A percentile compares a stretch with the other conserved stretches of the same genome.
Conservation (phyloP, 2,329 filamentous ascomycete species). For the Paracoccidioides lutzii region DNA sequence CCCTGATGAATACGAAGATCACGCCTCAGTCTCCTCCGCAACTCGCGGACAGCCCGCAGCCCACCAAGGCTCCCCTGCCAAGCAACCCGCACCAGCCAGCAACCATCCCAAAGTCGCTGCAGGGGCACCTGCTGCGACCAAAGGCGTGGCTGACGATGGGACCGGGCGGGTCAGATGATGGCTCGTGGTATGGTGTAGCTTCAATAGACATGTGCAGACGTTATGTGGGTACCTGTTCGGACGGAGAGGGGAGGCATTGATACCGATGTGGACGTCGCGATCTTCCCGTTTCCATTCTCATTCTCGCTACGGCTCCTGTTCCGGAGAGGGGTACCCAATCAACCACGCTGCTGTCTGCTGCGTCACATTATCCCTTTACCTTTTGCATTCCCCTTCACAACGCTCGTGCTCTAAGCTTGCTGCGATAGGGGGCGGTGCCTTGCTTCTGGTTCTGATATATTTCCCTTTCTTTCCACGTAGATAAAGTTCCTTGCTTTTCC, state of each 20-base stretch:
- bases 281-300: not conserved
- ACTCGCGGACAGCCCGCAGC: constrained; percentile 49
- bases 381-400: not conserved
- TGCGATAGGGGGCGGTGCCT: not conserved
- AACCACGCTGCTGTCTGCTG: not conserved
- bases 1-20: constrained; percentile 40
- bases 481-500: not conserved
- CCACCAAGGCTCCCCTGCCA: constrained; percentile 41
- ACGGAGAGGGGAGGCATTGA: not conserved
- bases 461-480: not conserved
- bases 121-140: constrained; percentile 11
- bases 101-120: constrained; percentile 9
- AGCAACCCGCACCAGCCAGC: constrained; percentile 5
- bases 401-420: not conserved
- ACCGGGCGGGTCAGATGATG: constrained; percentile 9
- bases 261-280: not conserved
- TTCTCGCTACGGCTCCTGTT: not conserved
- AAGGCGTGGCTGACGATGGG: constrained; percentile 19
- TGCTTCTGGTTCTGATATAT: not conserved
- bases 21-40: constrained; percentile 28
- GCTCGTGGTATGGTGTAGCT: constrained; percentile 4
- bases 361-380: constrained; percentile 1
- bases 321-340: not conserved
- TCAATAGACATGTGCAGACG: not conserved
- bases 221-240: not conserved